These are phyloP conservation scores for Crotalaria pallida DNA, from an alignment of 306 rosid species.

Conservation along the genomic window DNA sequence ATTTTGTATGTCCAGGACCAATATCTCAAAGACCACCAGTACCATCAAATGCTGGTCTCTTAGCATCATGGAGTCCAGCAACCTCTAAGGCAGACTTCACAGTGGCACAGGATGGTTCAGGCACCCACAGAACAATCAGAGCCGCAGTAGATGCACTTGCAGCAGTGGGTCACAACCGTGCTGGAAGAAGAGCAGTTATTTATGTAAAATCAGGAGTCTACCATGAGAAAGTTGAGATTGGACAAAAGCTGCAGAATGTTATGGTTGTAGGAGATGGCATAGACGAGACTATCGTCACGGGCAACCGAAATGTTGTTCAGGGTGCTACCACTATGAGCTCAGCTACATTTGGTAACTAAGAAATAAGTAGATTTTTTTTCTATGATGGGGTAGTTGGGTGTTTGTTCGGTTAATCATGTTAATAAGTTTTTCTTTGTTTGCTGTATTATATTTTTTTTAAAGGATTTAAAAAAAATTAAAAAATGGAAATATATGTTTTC, in stretches of 20 bases:
- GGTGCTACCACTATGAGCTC: constrained; percentile 48
- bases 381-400: no score
- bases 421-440: no score
- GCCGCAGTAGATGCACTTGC: constrained; percentile 42
- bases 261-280: constrained; percentile 82
- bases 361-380: no score
- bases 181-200: constrained; percentile 39
- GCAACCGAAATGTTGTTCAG: constrained; percentile 30
- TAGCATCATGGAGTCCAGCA: constrained; percentile 47
- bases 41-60: constrained; percentile 22
- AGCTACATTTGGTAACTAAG: constrained; percentile 54
- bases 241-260: constrained; percentile 28
- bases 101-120: constrained; percentile 65
- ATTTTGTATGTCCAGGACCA: constrained; percentile 1
- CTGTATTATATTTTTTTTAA: no score
- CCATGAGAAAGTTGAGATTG: constrained; percentile 53
- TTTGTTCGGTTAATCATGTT: no score
- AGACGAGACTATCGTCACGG: constrained; percentile 46
- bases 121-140: constrained; percentile 41
- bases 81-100: constrained; percentile 34
- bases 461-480: no score
- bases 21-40: not conserved
- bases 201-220: constrained; percentile 54
- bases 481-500: no score
- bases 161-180: constrained; percentile 25